phyloP scores from a whole-genome alignment of 2,329 filamentous ascomycete species.

The Calycina herbarum region DNA sequence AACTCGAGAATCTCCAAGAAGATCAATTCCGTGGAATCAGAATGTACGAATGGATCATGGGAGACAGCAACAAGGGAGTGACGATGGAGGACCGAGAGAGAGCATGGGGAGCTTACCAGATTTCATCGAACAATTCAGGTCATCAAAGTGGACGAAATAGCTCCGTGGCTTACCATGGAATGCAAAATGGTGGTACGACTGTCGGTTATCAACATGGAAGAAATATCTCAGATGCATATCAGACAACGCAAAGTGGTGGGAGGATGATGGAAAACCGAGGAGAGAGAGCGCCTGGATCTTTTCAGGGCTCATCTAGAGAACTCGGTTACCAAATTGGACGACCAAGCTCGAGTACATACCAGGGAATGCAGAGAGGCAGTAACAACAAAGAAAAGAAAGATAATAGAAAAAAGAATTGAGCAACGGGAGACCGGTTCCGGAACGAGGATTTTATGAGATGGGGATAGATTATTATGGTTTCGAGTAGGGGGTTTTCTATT shows the following conservation, averaged over 20 bases:
- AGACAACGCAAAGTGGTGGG: neutral
- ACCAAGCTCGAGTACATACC: no score
- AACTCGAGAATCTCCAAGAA: neutral
- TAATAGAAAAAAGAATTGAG: no score
- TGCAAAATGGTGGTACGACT: neutral
- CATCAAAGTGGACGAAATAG: neutral
- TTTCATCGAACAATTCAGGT: neutral
- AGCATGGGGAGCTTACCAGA: neutral
- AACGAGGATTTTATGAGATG: no score
- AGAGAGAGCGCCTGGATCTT: neutral
- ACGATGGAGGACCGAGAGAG: neutral
- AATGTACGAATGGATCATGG: constrained; percentile 7
- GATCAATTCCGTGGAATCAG: neutral
- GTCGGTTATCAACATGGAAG: neutral
- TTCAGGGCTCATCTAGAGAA: no score
- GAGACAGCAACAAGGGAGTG: neutral
- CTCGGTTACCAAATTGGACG: no score
- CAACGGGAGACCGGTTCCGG: no score
- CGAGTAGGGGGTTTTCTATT: no score
- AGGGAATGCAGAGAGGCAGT: no score
- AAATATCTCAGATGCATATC: neutral
- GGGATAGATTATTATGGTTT: no score
- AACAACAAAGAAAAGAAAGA: no score
- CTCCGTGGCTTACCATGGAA: neutral
- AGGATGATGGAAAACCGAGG: neutral